phyloP scores from a whole-genome alignment of 169 alveolate species.

The Eimeria acervulina region DNA sequence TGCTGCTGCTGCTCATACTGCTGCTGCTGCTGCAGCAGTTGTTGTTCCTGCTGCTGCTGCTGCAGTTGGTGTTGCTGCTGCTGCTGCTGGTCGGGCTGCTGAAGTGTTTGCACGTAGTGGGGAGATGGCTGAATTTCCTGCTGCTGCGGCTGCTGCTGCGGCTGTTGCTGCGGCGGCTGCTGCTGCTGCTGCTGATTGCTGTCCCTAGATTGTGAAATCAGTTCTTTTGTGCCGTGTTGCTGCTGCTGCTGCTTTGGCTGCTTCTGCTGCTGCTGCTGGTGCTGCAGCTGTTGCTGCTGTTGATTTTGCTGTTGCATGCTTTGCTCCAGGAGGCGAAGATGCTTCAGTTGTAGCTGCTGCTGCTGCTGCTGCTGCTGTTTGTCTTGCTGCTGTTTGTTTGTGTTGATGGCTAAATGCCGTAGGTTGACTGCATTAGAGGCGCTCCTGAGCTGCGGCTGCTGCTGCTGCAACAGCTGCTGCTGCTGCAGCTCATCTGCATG shows the following conservation, averaged over 20 bases:
- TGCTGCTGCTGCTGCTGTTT: not conserved
- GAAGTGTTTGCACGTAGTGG: no score
- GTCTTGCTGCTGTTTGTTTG: not conserved
- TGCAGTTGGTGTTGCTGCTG: not conserved
- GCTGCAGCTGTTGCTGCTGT: not conserved
- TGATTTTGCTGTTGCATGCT: not conserved
- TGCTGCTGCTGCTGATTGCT: not conserved
- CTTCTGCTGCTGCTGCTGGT: not conserved
- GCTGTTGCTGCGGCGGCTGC: not conserved
- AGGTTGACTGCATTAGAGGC: not conserved
- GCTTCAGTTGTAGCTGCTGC: not conserved
- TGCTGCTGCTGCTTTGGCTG: not conserved
- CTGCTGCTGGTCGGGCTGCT: not conserved
- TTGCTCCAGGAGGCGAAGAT: not conserved
- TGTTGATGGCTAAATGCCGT: not conserved
- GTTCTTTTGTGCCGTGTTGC: no score
- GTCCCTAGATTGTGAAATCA: no score
- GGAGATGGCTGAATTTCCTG: no score
- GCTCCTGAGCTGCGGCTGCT: slow-evolving; percentile 8
- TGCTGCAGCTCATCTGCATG: not conserved
- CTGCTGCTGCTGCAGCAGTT: no score
- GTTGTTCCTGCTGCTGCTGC: not conserved
- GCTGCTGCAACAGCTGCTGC: slow-evolving; percentile 3
- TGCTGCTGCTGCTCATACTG: no score
- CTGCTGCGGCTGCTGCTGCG: not conserved